Conservation (phyloP, 2,329 filamentous ascomycete species). For the Plenodomus tracheiphilus region DNA sequence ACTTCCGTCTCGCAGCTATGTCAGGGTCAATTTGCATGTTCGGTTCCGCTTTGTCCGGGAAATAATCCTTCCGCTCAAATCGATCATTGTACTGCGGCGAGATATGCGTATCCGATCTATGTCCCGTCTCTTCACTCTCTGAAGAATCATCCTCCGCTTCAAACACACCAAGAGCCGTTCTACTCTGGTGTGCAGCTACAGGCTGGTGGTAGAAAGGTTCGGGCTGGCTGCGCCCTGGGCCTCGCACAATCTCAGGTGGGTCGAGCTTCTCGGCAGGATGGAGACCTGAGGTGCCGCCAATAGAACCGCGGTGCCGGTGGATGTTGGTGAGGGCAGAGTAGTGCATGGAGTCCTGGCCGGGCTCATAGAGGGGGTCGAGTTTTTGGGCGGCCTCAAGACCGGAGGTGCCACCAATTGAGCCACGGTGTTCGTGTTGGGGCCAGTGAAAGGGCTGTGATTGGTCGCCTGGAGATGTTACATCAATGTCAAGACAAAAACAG, state of each 20-base stretch:
- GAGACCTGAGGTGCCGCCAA: slow-evolving; percentile 9
- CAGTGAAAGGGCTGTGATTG: neutral
- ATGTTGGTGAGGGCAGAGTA: slow-evolving; percentile 7
- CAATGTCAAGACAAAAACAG: neutral
- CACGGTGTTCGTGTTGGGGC: slow-evolving; percentile 15
- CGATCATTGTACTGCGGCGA: neutral
- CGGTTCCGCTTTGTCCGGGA: neutral
- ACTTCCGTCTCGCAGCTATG: neutral
- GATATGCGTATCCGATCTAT: neutral
- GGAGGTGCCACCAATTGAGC: slow-evolving; percentile 12
- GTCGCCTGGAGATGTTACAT: neutral
- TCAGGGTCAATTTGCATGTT: neutral
- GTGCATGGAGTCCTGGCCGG: slow-evolving; percentile 10
- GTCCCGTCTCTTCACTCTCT: neutral
- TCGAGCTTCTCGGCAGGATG: slow-evolving; percentile 15
- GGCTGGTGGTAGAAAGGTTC: slow-evolving; percentile 3
- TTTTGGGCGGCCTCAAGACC: slow-evolving; percentile 16
- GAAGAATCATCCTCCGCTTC: neutral
- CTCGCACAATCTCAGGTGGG: slow-evolving; percentile 4
- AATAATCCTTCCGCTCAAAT: neutral
- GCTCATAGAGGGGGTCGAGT: slow-evolving; percentile 14
- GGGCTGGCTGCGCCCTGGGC: slow-evolving; percentile 7
- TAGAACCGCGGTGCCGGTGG: slow-evolving; percentile 11
- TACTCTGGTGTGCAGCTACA: slow-evolving; percentile 14
- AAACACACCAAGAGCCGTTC: neutral